Evolutionary conservation across 1,284 basidiomycete genomes (phyloP).

Genomic region (Tilletia setariae): DNA sequence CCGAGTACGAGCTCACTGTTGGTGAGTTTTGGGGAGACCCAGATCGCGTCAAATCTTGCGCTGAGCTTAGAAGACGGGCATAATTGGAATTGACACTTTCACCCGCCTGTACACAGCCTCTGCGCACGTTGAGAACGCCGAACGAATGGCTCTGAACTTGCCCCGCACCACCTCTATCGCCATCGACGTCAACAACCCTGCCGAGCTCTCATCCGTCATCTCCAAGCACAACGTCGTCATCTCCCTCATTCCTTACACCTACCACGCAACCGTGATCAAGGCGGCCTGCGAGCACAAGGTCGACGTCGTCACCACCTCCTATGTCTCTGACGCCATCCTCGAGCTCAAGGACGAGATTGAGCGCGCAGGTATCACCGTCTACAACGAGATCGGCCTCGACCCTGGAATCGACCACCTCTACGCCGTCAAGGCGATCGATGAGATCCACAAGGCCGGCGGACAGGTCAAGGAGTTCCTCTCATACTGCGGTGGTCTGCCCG

Average conservation of each 20-base stretch:
- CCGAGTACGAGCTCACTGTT: conserved; percentile 79
- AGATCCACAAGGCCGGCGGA: conserved; percentile 88
- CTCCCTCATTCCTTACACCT: conserved; percentile 92
- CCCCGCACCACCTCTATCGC: conserved; percentile 69
- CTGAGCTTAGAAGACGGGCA: no score
- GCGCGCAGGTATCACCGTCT: conserved; percentile 84
- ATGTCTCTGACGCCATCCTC: conserved; percentile 87
- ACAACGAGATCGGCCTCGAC: conserved; percentile 98
- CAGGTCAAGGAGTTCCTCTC: conserved; percentile 87
- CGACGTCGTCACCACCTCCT: conserved; percentile 93
- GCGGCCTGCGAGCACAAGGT: conserved; percentile 92
- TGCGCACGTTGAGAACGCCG: conserved; percentile 60
- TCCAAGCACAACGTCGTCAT: conserved; percentile 89
- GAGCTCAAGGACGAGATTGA: conserved; percentile 79
- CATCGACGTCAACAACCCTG: conserved; percentile 74
- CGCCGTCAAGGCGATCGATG: conserved; percentile 92
- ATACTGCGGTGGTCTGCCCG: conserved; percentile 94
- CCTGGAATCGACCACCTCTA: conserved; percentile 96
- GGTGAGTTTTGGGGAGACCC: no score
- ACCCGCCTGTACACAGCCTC: conserved; percentile 28
- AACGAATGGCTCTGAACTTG: conserved; percentile 68
- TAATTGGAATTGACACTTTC: no score
- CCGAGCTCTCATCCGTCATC: conserved; percentile 74
- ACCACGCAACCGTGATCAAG: conserved; percentile 86
- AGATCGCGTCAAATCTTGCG: no score